Evolutionary conservation across 768 basidiomycete species (phyloP).

Genomic region (Boletellus ananas): DNA sequence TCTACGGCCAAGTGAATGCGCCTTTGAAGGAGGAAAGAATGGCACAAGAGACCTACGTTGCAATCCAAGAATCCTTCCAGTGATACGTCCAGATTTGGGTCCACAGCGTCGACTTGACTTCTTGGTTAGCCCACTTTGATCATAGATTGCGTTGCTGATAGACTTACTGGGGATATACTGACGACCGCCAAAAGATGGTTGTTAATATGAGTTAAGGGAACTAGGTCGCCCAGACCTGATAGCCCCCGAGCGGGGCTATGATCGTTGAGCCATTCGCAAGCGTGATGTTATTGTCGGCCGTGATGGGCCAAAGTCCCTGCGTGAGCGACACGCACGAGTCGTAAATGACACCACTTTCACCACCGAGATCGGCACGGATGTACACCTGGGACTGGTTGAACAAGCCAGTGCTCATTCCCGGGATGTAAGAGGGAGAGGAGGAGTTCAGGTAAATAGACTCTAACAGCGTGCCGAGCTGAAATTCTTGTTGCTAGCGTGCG

Average conservation of each 20-base stretch:
- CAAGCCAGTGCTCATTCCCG: conserved; percentile 33
- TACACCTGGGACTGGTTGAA: conserved; percentile 39
- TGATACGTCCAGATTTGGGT: conserved; percentile 56
- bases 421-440: conserved; percentile 51
- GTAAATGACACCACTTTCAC: conserved; percentile 62
- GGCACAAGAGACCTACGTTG: conserved; percentile 34
- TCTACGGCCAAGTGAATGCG: conserved; percentile 29
- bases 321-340: conserved; percentile 64
- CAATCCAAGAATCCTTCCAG: conserved; percentile 68
- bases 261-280: conserved; percentile 66
- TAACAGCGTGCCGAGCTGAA: conserved; percentile 51
- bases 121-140: conserved; percentile 4
- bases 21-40: not conserved
- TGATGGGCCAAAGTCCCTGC: conserved; percentile 65
- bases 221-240: conserved; percentile 42
- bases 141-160: not conserved
- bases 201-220: conserved; percentile 15
- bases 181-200: not conserved
- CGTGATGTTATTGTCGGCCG: conserved; percentile 41
- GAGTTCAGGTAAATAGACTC: conserved; percentile 50
- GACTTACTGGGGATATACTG: conserved; percentile 42
- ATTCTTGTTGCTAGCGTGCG: conserved; percentile 48
- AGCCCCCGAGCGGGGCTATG: conserved; percentile 58
- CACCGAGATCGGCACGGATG: conserved; percentile 64
- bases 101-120: conserved; percentile 55